These are phyloP conservation scores for Fistulinella staudtii DNA, from an alignment of 1,284 basidiomycete genomes.

Conservation along the genomic window DNA sequence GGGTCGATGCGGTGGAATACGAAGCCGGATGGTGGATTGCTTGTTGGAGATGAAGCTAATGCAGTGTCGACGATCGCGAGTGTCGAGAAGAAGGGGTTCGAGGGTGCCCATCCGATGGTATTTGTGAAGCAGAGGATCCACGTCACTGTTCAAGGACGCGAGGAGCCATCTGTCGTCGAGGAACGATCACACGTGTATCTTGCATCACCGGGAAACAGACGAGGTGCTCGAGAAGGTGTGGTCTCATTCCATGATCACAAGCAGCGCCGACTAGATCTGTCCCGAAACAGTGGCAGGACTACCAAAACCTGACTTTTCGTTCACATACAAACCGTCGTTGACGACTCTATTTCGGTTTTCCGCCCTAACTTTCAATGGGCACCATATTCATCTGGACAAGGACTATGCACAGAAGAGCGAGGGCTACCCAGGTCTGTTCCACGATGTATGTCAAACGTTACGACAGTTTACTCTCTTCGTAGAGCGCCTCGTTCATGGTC, in stretches of 20 bases:
- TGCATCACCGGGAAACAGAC: conserved; percentile 31
- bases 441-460: not conserved
- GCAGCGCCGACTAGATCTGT: not conserved
- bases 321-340: conserved; percentile 62
- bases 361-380: conserved; percentile 77
- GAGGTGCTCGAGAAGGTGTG: conserved; percentile 43
- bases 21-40: conserved; percentile 36
- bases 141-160: conserved; percentile 39
- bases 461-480: conserved; percentile 2
- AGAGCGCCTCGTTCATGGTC: conserved; percentile 82
- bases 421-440: conserved; percentile 63
- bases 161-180: conserved; percentile 54
- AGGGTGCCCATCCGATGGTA: conserved; percentile 57
- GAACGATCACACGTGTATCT: conserved; percentile 76
- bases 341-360: conserved; percentile 82
- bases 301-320: conserved; percentile 56
- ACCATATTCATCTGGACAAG: conserved; percentile 71
- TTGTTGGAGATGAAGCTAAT: conserved; percentile 51
- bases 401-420: conserved; percentile 66
- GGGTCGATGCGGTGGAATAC: conserved; percentile 66
- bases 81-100: conserved; percentile 67
- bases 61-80: conserved; percentile 50
- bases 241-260: not conserved
- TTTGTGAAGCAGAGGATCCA: conserved; percentile 71
- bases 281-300: conserved; percentile 42